Evolutionary conservation across 2,329 filamentous ascomycete species (phyloP).

Genomic region (Nemania diffusa): DNA sequence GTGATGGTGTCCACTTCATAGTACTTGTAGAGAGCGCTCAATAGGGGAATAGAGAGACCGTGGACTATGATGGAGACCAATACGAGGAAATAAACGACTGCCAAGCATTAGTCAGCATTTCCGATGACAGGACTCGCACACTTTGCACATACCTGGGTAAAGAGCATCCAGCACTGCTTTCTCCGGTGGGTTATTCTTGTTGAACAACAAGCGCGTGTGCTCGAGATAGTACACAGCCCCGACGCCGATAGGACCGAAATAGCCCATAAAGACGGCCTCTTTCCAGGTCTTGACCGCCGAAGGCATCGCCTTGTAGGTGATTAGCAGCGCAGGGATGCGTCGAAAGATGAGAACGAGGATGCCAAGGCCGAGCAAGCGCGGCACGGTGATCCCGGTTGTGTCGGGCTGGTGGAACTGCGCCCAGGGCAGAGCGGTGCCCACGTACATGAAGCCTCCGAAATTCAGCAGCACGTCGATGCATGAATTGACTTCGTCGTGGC

Average conservation of each 20-base stretch:
- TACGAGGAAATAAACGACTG: conserved; percentile 56
- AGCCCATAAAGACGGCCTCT: conserved; percentile 70
- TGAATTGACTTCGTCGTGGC: conserved; percentile 70
- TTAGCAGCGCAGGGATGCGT: conserved; percentile 65
- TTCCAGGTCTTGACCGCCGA: conserved; percentile 62
- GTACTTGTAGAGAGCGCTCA: conserved; percentile 54
- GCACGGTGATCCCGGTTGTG: conserved; percentile 62
- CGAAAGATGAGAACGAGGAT: conserved; percentile 64
- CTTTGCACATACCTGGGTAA: conserved; percentile 44
- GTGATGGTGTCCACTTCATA: conserved; percentile 55
- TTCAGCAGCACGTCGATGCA: conserved; percentile 68
- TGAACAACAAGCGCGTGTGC: conserved; percentile 56
- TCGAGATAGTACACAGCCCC: conserved; percentile 79
- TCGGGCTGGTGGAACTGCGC: conserved; percentile 62
- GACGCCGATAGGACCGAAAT: conserved; percentile 81
- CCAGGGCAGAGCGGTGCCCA: conserved; percentile 68
- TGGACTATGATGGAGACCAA: conserved; percentile 58
- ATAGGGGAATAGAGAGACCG: conserved; percentile 59
- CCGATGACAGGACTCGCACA: too few species aligned
- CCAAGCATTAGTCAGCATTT: background rate
- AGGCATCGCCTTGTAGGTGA: conserved; percentile 66
- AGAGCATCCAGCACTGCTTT: conserved; percentile 52
- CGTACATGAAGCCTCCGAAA: conserved; percentile 69
- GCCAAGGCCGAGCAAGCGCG: conserved; percentile 62
- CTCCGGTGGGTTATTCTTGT: conserved; percentile 36